A percentile compares a stretch with the other conserved stretches of the same genome.
phyloP scores from a whole-genome alignment of 352 stramenopile genomes.

The Phytophthora brassicae region DNA sequence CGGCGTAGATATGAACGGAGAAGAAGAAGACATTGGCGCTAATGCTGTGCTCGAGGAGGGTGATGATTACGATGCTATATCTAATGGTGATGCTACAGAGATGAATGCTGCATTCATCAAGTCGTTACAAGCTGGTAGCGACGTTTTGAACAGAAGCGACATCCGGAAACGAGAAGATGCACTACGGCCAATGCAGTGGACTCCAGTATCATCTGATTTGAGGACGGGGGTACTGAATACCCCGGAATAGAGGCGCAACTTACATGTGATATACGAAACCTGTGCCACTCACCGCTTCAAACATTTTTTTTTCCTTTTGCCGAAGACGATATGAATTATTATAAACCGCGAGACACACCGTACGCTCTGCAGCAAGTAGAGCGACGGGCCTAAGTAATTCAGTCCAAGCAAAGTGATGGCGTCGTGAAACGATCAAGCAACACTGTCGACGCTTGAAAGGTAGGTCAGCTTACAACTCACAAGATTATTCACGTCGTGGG shows the following conservation, averaged over 20 bases:
- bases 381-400: not conserved
- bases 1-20: too few relatives aligned
- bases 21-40: too few relatives aligned
- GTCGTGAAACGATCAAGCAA: not conserved
- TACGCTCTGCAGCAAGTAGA: not conserved
- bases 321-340: not conserved
- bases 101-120: not conserved
- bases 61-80: not conserved
- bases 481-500: constrained; percentile 24
- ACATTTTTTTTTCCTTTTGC: not conserved
- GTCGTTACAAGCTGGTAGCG: not conserved
- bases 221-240: not conserved
- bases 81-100: not conserved
- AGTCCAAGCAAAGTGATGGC: not conserved
- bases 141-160: not conserved
- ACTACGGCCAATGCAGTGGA: not conserved
- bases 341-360: not conserved
- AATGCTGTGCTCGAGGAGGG: too few relatives aligned
- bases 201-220: not conserved
- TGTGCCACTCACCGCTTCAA: not conserved
- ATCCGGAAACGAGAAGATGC: not conserved
- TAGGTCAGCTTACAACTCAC: not conserved
- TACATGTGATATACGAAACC: not conserved
- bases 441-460: not conserved
- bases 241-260: not conserved